These are phyloP conservation scores for Halophytophthora batemanensis DNA, from an alignment of 352 stramenopile species.

Conservation along the genomic window DNA sequence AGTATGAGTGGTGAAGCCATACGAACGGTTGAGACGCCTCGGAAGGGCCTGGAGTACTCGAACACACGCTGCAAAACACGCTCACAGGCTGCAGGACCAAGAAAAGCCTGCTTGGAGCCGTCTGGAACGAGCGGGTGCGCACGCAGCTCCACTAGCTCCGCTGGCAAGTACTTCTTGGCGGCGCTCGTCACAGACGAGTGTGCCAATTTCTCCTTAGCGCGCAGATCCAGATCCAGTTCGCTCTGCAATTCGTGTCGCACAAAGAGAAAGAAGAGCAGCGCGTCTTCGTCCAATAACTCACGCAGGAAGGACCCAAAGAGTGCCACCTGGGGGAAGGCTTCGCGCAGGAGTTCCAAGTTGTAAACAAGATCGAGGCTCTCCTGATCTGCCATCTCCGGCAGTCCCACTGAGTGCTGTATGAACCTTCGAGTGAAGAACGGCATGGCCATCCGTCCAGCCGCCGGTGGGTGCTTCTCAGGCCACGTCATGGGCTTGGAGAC, in stretches of 20 bases:
- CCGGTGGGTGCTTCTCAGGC: neutral
- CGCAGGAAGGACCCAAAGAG: constrained; percentile 66
- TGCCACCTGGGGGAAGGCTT: constrained; percentile 43
- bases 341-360: constrained; percentile 50
- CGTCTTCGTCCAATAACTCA: constrained; percentile 66
- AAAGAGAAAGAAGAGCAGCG: constrained; percentile 60
- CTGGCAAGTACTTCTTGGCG: constrained; percentile 41
- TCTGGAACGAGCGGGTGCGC: constrained; percentile 54
- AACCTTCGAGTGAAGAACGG: constrained; percentile 54
- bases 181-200: constrained; percentile 35
- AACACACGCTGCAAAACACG: constrained; percentile 45
- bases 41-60: constrained; percentile 11
- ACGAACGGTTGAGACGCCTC: constrained; percentile 4
- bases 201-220: constrained; percentile 56
- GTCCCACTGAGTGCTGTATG: constrained; percentile 47
- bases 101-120: constrained; percentile 48
- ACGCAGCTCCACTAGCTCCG: constrained; percentile 26
- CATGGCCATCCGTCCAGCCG: constrained; percentile 36
- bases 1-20: constrained; percentile 24
- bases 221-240: constrained; percentile 52
- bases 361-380: constrained; percentile 70
- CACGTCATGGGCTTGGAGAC: constrained; percentile 1
- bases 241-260: constrained; percentile 42
- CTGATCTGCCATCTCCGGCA: constrained; percentile 58
- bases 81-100: constrained; percentile 43